Percentiles rank a stretch among this genome's conserved stretches.
Evolutionary conservation across 2,329 filamentous ascomycete species (phyloP).

Genomic region (Fusarium clavum): DNA sequence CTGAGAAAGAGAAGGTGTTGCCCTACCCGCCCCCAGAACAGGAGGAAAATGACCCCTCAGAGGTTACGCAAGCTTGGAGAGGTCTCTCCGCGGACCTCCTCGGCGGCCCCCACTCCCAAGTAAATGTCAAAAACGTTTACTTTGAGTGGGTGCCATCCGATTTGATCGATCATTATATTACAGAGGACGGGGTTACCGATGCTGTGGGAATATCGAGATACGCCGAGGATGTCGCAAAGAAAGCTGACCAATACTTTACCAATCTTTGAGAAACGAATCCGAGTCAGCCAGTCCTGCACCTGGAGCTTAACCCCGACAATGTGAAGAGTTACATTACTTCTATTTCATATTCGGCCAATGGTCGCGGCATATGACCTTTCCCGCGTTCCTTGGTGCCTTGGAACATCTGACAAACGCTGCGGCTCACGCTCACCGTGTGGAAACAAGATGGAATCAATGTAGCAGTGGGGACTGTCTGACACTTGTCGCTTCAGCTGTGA

Average conservation of each 20-base stretch:
- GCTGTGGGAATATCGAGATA: slow-evolving; percentile 54
- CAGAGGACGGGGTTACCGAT: slow-evolving; percentile 62
- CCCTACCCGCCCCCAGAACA: slow-evolving; percentile 57
- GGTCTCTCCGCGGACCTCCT: slow-evolving; percentile 12
- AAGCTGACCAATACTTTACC: slow-evolving; percentile 58
- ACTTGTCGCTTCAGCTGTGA: slow-evolving; percentile 6
- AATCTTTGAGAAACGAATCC: slow-evolving; percentile 45
- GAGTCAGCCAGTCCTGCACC: slow-evolving; percentile 13
- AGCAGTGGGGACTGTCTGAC: slow-evolving; percentile 30
- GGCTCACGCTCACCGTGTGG: not conserved
- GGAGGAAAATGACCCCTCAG: slow-evolving; percentile 62
- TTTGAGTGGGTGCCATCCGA: slow-evolving; percentile 69
- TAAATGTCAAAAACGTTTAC: slow-evolving; percentile 62
- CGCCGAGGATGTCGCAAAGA: slow-evolving; percentile 52
- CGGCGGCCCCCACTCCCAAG: slow-evolving; percentile 1
- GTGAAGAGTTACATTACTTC: slow-evolving; percentile 19
- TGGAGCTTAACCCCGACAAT: slow-evolving; percentile 14
- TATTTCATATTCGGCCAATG: slow-evolving; percentile 18
- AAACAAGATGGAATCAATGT: slow-evolving; percentile 25
- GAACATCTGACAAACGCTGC: slow-evolving; percentile 16
- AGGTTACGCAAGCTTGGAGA: slow-evolving; percentile 64
- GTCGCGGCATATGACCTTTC: not conserved
- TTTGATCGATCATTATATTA: slow-evolving; percentile 66
- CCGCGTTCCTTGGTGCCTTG: slow-evolving; percentile 7
- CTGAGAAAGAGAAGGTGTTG: slow-evolving; percentile 70